phyloP scores from a whole-genome alignment of 75 land plant genomes.

The Sequoia sempervirens region DNA sequence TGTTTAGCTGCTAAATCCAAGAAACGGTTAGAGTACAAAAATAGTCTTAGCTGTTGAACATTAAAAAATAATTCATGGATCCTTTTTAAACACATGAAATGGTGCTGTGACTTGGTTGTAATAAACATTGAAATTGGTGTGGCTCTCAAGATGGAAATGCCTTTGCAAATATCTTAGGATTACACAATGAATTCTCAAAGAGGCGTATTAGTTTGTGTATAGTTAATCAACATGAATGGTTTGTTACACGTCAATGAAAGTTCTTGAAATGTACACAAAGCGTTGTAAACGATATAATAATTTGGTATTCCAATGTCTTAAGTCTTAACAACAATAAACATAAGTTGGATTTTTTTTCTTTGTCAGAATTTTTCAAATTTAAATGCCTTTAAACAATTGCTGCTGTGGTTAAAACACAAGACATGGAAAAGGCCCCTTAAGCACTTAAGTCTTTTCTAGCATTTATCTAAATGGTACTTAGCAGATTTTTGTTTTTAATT shows the following conservation, averaged over 20 bases:
- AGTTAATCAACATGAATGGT: too few species aligned
- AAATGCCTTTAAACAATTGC: neutral
- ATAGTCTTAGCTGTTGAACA: neutral
- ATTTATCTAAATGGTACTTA: too few species aligned
- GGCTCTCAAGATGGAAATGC: neutral
- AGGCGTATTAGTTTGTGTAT: too few species aligned
- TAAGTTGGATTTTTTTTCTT: neutral
- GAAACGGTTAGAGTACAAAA: neutral
- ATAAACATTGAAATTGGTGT: neutral
- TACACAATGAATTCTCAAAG: too few species aligned
- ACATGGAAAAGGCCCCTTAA: neutral
- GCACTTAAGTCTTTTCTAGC: neutral
- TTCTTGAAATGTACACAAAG: too few species aligned
- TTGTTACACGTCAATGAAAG: too few species aligned
- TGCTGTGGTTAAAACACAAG: neutral
- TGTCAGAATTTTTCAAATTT: neutral
- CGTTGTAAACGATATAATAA: too few species aligned
- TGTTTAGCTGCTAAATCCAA: neutral
- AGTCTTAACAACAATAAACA: neutral
- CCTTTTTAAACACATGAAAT: neutral
- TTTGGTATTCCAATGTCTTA: neutral
- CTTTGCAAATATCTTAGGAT: neutral
- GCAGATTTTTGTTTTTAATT: too few species aligned
- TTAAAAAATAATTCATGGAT: too few species aligned
- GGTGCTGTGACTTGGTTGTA: neutral